Conservation (phyloP, 1,284 basidiomycete species). For the Boletus mariae region DNA sequence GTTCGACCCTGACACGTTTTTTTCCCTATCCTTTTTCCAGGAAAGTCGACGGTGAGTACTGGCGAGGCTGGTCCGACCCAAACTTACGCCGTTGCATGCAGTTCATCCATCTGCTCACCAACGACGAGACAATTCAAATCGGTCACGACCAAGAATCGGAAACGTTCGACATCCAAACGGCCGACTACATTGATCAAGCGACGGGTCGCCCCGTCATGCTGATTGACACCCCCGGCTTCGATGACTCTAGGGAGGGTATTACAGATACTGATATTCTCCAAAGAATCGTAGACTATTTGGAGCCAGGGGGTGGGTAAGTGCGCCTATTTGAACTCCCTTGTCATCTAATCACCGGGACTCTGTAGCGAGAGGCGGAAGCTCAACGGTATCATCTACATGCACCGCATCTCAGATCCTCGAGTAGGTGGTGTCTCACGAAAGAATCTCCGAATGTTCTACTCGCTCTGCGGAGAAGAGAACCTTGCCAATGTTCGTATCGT, state of each 20-base stretch:
- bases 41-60: constrained; percentile 9
- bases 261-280: constrained; percentile 22
- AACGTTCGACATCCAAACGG: background rate
- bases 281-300: constrained; percentile 31
- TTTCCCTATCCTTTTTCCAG: background rate
- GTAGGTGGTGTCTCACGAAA: constrained; percentile 41
- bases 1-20: background rate
- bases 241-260: constrained; percentile 21
- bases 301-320: constrained; percentile 34
- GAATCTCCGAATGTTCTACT: constrained; percentile 42
- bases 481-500: constrained; percentile 9
- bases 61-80: background rate
- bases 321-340: background rate
- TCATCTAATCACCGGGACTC: background rate
- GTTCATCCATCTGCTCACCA: background rate
- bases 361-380: constrained; percentile 5
- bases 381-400: constrained; percentile 37
- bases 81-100: background rate
- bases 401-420: constrained; percentile 35
- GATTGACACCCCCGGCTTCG: constrained; percentile 31
- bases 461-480: constrained; percentile 41
- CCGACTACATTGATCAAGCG: background rate
- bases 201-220: constrained; percentile 18
- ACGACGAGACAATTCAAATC: background rate
- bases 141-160: constrained; percentile 4